Evolutionary conservation across 2,329 filamentous ascomycete species (phyloP).

Genomic region (Pyricularia grisea): DNA sequence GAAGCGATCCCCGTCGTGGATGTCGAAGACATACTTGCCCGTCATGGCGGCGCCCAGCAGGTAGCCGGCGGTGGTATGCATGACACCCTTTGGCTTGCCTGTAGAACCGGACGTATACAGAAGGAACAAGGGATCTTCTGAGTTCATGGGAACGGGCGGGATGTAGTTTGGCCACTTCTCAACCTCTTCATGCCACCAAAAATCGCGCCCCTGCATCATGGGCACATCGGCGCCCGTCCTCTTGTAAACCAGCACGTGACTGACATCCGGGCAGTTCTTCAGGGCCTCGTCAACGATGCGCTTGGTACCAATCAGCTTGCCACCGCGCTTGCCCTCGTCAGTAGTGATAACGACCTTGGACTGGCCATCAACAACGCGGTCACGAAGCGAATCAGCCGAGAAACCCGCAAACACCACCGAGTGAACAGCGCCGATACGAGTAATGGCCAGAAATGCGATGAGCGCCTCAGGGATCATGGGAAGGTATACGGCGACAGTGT

Average conservation of each 20-base stretch:
- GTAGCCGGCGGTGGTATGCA: constrained; percentile 96
- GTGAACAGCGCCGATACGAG: constrained; percentile 90
- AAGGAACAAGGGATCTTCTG: constrained; percentile 93
- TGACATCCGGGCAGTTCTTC: constrained; percentile 88
- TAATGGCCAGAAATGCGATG: constrained; percentile 81
- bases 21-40: constrained; percentile 98
- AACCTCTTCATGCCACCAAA: constrained; percentile 98
- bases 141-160: constrained; percentile 77
- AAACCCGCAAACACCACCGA: constrained; percentile 98
- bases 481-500: constrained; percentile 93
- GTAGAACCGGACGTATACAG: constrained; percentile 98
- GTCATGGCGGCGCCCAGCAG: constrained; percentile 88
- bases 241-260: constrained; percentile 83
- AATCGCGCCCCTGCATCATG: constrained; percentile 79
- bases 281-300: constrained; percentile 98
- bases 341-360: constrained; percentile 94
- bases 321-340: constrained; percentile 95
- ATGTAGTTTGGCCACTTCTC: constrained; percentile 95
- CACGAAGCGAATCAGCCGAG: constrained; percentile 89
- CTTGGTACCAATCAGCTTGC: constrained; percentile 96
- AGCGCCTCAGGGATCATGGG: constrained; percentile 98
- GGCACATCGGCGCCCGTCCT: constrained; percentile 89
- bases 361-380: constrained; percentile 84
- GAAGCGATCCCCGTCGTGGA: constrained; percentile 86
- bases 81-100: constrained; percentile 96